Evolutionary conservation across 140 eudicot genomes (phyloP).

Genomic region (Anethum foeniculum): DNA sequence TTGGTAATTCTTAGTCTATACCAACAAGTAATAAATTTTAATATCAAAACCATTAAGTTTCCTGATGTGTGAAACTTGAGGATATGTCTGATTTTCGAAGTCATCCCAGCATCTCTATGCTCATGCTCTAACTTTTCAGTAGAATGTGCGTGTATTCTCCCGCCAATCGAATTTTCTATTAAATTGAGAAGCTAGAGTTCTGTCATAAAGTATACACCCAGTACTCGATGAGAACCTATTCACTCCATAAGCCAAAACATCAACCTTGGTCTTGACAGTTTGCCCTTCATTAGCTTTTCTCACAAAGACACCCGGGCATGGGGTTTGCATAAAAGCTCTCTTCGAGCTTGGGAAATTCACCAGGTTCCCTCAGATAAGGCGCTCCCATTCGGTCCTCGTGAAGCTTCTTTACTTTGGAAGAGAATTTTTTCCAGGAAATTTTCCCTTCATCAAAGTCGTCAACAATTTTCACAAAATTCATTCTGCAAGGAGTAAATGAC

Average conservation of each 20-base stretch:
- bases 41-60: not conserved
- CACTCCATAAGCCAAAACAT: not conserved
- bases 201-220: not conserved
- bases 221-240: not conserved
- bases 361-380: constrained; percentile 69
- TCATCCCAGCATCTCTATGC: not conserved
- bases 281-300: constrained; percentile 34
- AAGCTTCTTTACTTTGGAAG: constrained; percentile 67
- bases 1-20: constrained; percentile 6
- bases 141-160: not conserved
- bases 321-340: constrained; percentile 99
- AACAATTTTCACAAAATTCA: constrained; percentile 72
- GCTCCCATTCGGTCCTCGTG: constrained; percentile 71
- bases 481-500: constrained; percentile 40
- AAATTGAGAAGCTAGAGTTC: not conserved
- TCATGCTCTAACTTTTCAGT: not conserved
- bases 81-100: not conserved
- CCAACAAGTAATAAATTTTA: not conserved
- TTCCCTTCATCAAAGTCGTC: constrained; percentile 66
- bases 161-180: not conserved
- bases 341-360: constrained; percentile 94
- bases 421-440: constrained; percentile 69
- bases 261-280: not conserved
- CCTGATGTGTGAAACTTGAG: not conserved
- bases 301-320: constrained; percentile 87